Conservation (phyloP, 352 stramenopile genomes). For the Globisporangium barbulae region DNA sequence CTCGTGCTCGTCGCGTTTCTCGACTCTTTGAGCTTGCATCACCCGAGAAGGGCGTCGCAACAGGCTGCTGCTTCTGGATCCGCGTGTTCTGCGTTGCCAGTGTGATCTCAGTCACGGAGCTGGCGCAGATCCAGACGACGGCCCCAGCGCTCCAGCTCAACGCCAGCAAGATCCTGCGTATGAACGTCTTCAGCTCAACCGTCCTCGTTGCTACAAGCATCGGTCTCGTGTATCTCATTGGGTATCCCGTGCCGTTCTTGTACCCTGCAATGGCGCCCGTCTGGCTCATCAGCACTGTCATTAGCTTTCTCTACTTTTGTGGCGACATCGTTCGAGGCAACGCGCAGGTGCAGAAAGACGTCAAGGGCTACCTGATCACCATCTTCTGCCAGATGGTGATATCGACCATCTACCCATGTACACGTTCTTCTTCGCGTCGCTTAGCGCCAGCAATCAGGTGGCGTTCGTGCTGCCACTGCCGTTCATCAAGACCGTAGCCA, state of each 20-base stretch:
- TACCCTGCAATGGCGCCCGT: not conserved
- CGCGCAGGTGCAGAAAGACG: slow-evolving; percentile 9
- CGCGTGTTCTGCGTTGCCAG: not conserved
- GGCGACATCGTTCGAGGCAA: slow-evolving; percentile 8
- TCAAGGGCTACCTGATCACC: not conserved
- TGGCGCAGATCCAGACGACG: not conserved
- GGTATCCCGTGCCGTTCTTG: slow-evolving; percentile 33
- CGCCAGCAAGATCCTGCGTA: not conserved
- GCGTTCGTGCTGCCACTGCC: not conserved
- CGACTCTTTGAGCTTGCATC: not conserved
- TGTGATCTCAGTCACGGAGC: not conserved
- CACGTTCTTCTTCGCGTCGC: not conserved
- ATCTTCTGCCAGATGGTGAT: slow-evolving; percentile 11
- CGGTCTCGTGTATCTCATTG: slow-evolving; percentile 3
- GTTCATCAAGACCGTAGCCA: not conserved
- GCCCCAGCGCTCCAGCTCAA: not conserved
- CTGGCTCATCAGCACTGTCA: slow-evolving; percentile 9
- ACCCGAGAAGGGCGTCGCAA: not conserved
- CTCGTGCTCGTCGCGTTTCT: not conserved
- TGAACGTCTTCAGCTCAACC: not conserved
- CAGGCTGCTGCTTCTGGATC: not conserved
- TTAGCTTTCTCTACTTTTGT: not conserved
- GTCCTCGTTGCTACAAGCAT: not conserved
- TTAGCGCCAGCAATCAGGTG: not conserved
- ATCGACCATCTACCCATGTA: not conserved